These are phyloP conservation scores for Polyrhizophydium stewartii DNA, from an alignment of 371 early-diverging fungal species.

Conservation along the genomic window DNA sequence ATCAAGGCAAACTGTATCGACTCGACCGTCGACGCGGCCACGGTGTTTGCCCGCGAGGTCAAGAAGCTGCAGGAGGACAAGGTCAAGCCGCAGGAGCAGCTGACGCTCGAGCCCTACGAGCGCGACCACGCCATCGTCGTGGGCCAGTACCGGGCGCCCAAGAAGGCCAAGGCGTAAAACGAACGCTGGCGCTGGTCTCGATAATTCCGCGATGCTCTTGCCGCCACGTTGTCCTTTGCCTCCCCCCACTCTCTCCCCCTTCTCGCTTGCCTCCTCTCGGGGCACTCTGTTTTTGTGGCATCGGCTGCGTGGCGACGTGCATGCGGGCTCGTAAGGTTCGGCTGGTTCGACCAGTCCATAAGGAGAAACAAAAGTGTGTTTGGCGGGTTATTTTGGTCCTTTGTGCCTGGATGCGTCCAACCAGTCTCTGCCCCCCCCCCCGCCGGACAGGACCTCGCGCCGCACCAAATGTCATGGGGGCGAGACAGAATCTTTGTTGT, in stretches of 20 bases:
- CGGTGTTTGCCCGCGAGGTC: slow-evolving; percentile 99
- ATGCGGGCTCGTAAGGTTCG: too few species aligned
- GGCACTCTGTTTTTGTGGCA: too few species aligned
- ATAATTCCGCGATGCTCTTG: neutral
- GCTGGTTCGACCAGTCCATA: too few species aligned
- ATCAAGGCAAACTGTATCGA: slow-evolving; percentile 99
- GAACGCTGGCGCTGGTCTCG: neutral
- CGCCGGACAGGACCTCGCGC: too few species aligned
- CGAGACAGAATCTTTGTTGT: too few species aligned
- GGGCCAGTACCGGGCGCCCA: slow-evolving; percentile 68
- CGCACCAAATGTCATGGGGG: too few species aligned
- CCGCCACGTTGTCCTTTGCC: neutral
- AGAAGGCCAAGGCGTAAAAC: slow-evolving; percentile 17
- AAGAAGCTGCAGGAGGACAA: slow-evolving; percentile 97
- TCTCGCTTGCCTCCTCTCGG: too few species aligned
- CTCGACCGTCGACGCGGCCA: slow-evolving; percentile 97
- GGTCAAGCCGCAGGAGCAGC: slow-evolving; percentile 99
- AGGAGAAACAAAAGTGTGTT: too few species aligned
- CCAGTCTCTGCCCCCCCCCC: too few species aligned
- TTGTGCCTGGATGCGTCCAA: too few species aligned
- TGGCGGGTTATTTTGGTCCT: too few species aligned
- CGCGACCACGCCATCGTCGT: slow-evolving; percentile 99
- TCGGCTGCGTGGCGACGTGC: too few species aligned
- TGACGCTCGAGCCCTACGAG: slow-evolving; percentile 99
- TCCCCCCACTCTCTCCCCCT: neutral